Conservation (phyloP, 805 yeast species). For the Lipomyces anomalus region DNA sequence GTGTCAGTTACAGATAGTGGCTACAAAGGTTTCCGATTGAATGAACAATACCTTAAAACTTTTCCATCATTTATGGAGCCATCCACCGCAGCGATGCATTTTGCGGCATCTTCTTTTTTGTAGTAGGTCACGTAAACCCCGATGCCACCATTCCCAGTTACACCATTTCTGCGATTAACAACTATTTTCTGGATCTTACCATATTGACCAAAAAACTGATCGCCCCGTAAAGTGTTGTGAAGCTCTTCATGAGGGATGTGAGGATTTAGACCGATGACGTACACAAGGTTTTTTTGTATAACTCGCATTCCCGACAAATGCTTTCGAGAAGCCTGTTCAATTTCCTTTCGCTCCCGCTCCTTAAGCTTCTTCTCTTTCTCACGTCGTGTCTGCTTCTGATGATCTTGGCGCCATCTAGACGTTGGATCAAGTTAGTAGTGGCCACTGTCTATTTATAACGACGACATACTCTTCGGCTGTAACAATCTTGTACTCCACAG, state of each 20-base stretch:
- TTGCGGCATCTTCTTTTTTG: conserved; percentile 89
- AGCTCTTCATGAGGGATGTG: conserved; percentile 79
- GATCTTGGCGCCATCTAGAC: conserved; percentile 58
- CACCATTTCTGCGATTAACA: conserved; percentile 67
- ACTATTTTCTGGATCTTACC: conserved; percentile 93
- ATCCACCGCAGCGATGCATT: conserved; percentile 84
- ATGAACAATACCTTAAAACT: conserved; percentile 45
- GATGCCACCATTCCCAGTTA: conserved; percentile 63
- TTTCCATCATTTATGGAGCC: conserved; percentile 92
- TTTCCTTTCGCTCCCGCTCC: conserved; percentile 88
- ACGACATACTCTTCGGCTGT: conserved; percentile 64
- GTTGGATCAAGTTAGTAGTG: background rate
- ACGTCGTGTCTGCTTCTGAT: conserved; percentile 68
- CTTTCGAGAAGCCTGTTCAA: conserved; percentile 64
- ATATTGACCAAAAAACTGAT: conserved; percentile 95
- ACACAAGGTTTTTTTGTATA: conserved; percentile 94
- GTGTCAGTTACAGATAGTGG: background rate
- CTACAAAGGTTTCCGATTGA: background rate
- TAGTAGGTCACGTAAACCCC: conserved; percentile 95
- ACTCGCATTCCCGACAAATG: conserved; percentile 94
- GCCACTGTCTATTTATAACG: conserved; percentile 17
- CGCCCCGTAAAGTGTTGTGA: conserved; percentile 74
- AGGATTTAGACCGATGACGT: conserved; percentile 91
- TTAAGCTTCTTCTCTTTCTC: conserved; percentile 69
- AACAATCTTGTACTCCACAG: conserved; percentile 77